Evolutionary conservation across 2,329 filamentous ascomycete genomes (phyloP).

Genomic region (Fusarium sp.): DNA sequence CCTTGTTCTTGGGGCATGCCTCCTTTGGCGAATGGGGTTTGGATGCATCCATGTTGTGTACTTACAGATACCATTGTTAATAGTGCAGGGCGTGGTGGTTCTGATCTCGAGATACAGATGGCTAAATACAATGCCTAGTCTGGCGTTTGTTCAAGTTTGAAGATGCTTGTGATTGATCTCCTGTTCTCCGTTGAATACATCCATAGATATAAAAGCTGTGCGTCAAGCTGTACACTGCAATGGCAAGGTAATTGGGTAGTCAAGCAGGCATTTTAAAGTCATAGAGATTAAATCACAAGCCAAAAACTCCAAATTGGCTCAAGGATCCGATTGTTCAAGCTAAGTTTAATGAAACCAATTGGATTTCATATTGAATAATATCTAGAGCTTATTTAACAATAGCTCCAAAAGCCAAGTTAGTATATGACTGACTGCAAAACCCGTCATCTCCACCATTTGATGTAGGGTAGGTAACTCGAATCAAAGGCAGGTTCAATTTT

Average conservation of each 20-base stretch:
- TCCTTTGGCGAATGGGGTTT: slow-evolving; percentile 42
- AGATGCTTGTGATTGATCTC: not conserved
- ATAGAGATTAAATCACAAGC: not conserved
- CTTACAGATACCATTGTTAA: slow-evolving; percentile 37
- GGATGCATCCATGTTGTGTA: slow-evolving; percentile 34
- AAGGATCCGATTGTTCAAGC: not conserved
- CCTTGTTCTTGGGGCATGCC: slow-evolving; percentile 12
- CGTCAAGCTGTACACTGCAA: not conserved
- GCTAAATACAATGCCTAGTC: slow-evolving; percentile 15
- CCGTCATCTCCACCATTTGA: not conserved
- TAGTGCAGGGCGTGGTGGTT: slow-evolving; percentile 32
- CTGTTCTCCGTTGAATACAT: not conserved
- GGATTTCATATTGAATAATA: not conserved
- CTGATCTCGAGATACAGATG: slow-evolving; percentile 16
- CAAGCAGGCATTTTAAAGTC: not conserved
- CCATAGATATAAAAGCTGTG: not conserved
- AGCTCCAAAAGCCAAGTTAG: not conserved
- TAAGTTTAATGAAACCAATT: not conserved
- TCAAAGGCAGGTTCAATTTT: not conserved
- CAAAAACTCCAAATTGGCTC: not conserved
- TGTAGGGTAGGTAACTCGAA: not conserved
- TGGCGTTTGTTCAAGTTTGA: not conserved
- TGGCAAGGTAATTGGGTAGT: too few species aligned
- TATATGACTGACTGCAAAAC: not conserved
- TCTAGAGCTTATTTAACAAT: not conserved